Base-by-base conservation (phyloP, 78 protist species). In the Bodo saltans region DNA sequence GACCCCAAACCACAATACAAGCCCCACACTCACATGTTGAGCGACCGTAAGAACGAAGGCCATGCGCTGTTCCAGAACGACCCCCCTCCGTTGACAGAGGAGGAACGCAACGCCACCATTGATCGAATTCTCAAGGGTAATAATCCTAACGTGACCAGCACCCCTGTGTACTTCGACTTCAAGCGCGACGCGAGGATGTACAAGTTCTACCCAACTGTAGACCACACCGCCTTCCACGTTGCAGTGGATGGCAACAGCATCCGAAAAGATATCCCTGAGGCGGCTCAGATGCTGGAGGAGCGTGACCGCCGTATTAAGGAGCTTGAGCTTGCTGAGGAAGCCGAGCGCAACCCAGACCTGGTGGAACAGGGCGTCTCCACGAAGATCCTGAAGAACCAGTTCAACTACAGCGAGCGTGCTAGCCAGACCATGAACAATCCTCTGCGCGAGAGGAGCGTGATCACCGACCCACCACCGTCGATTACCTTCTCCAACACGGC, bases 321-420 rank as follows among this genome's bases (percentile, higher is more conserved):
- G 73, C 12, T 32, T 0, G 67, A 3, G 74, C 72, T 0, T 25
- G 75, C 4, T 25, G 70, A 72, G 76, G 78, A 32, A 12, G 83
- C 47, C 32, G 85, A 78, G 0, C 60, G 37, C 72, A 75, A 69
- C 35, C 70, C 28, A 11, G 85, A 72, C 47, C 34, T 1, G 3
- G 78, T 0, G 33, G 81, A 83, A 3, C 78, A 47, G 0, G 78
- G 32, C 32, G 83, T n/a, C 28, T 8, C 67, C 11, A 68, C 83
- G 47, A 40, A 38, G 52, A n/a, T 11, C 17, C 82, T 88, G 52
- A 73, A 85, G 35, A 94, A 94, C 85, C 89, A 88, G 85, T 94
- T 94, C 90, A 94, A 92, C 88, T 94, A 83, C 76, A 70, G 80
- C 72, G 91, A 88, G 68, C 91, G 97, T 30, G 93, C 92, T 3